These are phyloP conservation scores for Bruguiera sexangula DNA, from an alignment of 345 rosid genomes.

Conservation along the genomic window DNA sequence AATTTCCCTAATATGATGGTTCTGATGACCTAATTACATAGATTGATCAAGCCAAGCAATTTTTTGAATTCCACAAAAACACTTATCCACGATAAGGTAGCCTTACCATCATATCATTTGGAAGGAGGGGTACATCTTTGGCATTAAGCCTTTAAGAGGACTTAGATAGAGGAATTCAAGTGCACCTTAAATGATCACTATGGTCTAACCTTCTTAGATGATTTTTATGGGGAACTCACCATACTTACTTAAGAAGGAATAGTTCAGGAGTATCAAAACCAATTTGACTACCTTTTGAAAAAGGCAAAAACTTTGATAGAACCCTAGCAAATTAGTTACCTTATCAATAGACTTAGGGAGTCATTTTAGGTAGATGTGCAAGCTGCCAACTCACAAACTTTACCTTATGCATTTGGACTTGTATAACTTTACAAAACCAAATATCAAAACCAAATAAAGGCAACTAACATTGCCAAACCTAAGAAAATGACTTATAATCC, in stretches of 20 bases:
- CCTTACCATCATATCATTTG: background rate
- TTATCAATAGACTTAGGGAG: background rate
- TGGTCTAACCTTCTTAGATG: background rate
- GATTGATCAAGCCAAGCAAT: background rate
- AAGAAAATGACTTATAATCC: too few species aligned
- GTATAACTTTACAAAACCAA: background rate
- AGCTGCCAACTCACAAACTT: background rate
- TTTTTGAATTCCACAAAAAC: background rate
- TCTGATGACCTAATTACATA: background rate
- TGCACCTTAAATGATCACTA: background rate
- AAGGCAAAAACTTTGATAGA: background rate
- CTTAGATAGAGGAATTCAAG: background rate
- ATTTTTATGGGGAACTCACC: background rate
- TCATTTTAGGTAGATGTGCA: background rate
- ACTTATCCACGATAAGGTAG: background rate
- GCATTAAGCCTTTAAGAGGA: background rate
- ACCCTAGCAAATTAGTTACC: background rate
- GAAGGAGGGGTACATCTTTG: background rate
- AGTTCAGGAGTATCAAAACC: too few species aligned
- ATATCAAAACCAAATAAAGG: background rate
- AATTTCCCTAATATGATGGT: background rate
- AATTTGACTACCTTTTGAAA: too few species aligned
- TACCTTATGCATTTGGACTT: background rate
- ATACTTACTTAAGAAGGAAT: background rate
- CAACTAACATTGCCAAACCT: too few species aligned